Percentiles rank a stretch among this genome's conserved stretches.
Conservation (phyloP, 192 early-diverging fungal species). For the Fimicolochytrium jonesii region DNA sequence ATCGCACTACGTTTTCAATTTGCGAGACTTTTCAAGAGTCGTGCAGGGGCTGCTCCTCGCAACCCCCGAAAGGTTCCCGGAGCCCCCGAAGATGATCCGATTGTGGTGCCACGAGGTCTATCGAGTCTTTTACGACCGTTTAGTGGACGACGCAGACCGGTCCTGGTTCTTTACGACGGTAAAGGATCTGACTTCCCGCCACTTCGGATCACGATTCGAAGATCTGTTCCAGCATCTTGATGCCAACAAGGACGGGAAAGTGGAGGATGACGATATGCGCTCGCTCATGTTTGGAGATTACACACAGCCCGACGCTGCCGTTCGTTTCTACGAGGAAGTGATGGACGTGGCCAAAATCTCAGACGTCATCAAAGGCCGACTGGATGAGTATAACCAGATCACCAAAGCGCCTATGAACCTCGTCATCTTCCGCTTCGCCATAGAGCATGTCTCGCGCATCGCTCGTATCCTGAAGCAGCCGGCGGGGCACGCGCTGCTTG, state of each 20-base stretch:
- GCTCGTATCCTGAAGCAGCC: conserved; percentile 58
- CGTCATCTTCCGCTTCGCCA: conserved; percentile 57
- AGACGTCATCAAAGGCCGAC: conserved; percentile 43
- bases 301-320: conserved; percentile 46
- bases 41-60: conserved; percentile 55
- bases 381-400: conserved; percentile 59
- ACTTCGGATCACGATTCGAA: conserved; percentile 46
- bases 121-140: conserved; percentile 56
- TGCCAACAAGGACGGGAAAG: conserved; percentile 47
- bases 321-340: conserved; percentile 50
- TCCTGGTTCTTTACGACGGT: conserved; percentile 49
- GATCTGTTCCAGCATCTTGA: conserved; percentile 48
- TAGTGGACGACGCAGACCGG: conserved; percentile 54
- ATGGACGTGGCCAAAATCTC: conserved; percentile 42
- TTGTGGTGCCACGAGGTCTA: conserved; percentile 57
- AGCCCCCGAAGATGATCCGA: conserved; percentile 46
- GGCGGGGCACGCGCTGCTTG: conserved; percentile 52
- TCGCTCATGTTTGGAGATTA: conserved; percentile 59
- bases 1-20: conserved; percentile 59
- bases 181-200: conserved; percentile 38
- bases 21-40: conserved; percentile 54
- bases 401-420: conserved; percentile 56
- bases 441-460: conserved; percentile 57
- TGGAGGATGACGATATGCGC: conserved; percentile 58
- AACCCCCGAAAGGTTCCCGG: conserved; percentile 39